phyloP scores from a whole-genome alignment of 495 filamentous ascomycete genomes.

The Rhypophila decipiens region DNA sequence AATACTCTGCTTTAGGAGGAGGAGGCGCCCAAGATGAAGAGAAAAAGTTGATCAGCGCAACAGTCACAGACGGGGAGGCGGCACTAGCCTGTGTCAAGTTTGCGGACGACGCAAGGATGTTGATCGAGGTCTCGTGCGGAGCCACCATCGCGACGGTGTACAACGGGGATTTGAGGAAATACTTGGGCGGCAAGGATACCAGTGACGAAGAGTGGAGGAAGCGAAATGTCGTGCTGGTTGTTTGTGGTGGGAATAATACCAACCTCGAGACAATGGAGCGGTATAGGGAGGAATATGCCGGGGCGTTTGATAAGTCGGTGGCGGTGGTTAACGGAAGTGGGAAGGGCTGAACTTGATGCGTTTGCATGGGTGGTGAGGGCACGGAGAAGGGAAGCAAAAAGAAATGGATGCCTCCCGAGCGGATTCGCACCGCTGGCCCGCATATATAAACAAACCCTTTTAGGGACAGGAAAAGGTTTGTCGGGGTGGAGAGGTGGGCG shows the following conservation, averaged over 20 bases:
- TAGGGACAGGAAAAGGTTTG: too few relatives aligned
- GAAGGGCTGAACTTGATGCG: background rate
- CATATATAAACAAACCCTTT: too few relatives aligned
- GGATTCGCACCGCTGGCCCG: too few relatives aligned
- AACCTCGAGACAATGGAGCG: slow-evolving; percentile 57
- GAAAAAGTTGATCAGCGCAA: slow-evolving; percentile 52
- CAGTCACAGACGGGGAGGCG: slow-evolving; percentile 74
- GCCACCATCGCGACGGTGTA: slow-evolving; percentile 66
- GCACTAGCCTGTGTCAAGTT: slow-evolving; percentile 68
- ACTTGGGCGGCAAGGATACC: slow-evolving; percentile 42
- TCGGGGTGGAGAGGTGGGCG: too few relatives aligned
- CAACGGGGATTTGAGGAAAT: slow-evolving; percentile 54
- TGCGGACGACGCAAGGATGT: slow-evolving; percentile 72
- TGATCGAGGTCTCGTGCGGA: slow-evolving; percentile 83
- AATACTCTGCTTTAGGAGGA: background rate
- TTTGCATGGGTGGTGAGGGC: too few relatives aligned
- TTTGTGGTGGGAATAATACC: slow-evolving; percentile 80
- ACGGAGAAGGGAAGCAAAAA: too few relatives aligned
- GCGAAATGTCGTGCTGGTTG: slow-evolving; percentile 73
- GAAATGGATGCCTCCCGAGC: too few relatives aligned
- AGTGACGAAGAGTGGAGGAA: slow-evolving; percentile 43
- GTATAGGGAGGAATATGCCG: slow-evolving; percentile 54
- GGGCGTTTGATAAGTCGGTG: slow-evolving; percentile 3
- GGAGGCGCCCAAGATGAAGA: slow-evolving; percentile 14
- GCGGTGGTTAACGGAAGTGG: background rate